A percentile compares a stretch with the other conserved stretches of the same genome.
These are phyloP conservation scores for Calonectria pteridis DNA, from an alignment of 2,329 filamentous ascomycete genomes.

Conservation along the genomic window DNA sequence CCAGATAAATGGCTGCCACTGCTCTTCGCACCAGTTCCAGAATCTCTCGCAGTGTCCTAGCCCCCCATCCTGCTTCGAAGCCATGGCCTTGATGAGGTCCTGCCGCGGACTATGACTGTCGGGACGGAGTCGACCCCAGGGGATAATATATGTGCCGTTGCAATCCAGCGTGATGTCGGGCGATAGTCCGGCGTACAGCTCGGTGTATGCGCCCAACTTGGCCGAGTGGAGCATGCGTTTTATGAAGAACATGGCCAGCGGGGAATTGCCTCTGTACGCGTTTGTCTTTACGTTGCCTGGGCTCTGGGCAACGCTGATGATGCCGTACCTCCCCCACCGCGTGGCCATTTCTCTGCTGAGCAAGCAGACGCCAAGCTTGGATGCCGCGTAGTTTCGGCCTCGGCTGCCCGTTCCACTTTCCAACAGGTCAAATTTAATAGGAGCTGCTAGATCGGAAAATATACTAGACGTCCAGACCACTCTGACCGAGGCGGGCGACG, in stretches of 20 bases:
- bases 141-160: conserved; percentile 46
- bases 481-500: conserved; percentile 38
- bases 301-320: conserved; percentile 49
- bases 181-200: conserved; percentile 55
- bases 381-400: conserved; percentile 46
- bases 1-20: conserved; percentile 27
- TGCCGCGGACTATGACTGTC: conserved; percentile 36
- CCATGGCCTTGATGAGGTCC: conserved; percentile 46
- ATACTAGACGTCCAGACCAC: conserved; percentile 50
- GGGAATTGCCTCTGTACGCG: conserved; percentile 33
- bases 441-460: conserved; percentile 44
- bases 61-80: conserved; percentile 42
- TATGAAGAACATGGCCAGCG: conserved; percentile 37
- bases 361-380: conserved; percentile 53
- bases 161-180: conserved; percentile 50
- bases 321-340: conserved; percentile 37
- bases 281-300: conserved; percentile 51
- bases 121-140: conserved; percentile 44
- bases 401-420: conserved; percentile 38
- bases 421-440: conserved; percentile 45
- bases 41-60: conserved; percentile 41
- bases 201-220: conserved; percentile 54
- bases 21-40: conserved; percentile 48
- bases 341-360: conserved; percentile 48
- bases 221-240: conserved; percentile 46